Conservation (phyloP, 1,284 basidiomycete species). For the Cryptococcus sp. region DNA sequence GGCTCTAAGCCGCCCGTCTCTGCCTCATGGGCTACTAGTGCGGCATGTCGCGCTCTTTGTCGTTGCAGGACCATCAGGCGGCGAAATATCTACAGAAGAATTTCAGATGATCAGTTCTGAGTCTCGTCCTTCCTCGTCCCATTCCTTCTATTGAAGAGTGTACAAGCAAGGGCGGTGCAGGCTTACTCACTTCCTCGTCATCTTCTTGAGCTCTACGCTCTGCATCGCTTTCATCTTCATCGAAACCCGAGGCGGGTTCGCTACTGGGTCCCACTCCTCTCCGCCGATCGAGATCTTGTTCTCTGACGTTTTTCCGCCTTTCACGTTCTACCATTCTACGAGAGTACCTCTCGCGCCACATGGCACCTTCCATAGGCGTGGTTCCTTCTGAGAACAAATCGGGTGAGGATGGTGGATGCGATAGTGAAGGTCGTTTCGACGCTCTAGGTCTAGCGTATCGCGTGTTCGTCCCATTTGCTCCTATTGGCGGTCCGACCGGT, state of each 20-base stretch:
- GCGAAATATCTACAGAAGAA: constrained; percentile 42
- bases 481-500: not conserved
- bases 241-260: constrained; percentile 10
- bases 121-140: too few relatives aligned
- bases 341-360: constrained; percentile 43
- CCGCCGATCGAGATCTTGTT: constrained; percentile 30
- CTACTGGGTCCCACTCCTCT: constrained; percentile 20
- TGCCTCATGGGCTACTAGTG: constrained; percentile 33
- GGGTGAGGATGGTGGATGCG: not conserved
- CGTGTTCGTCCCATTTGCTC: not conserved
- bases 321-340: constrained; percentile 40
- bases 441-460: constrained; percentile 16
- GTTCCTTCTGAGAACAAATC: constrained; percentile 40
- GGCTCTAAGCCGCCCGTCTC: constrained; percentile 45
- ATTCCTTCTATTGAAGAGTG: too few relatives aligned
- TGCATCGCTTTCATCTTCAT: constrained; percentile 38
- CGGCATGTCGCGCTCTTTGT: constrained; percentile 33
- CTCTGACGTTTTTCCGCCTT: constrained; percentile 27
- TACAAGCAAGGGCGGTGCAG: not conserved
- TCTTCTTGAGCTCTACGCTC: constrained; percentile 42
- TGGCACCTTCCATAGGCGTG: constrained; percentile 40
- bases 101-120: too few relatives aligned
- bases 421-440: constrained; percentile 3
- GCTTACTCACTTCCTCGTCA: constrained; percentile 46
- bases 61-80: constrained; percentile 44